Percentiles rank a stretch among this genome's conserved stretches.
These are phyloP conservation scores for Immersiella caudata DNA, from an alignment of 495 filamentous ascomycete genomes.

Conservation along the genomic window DNA sequence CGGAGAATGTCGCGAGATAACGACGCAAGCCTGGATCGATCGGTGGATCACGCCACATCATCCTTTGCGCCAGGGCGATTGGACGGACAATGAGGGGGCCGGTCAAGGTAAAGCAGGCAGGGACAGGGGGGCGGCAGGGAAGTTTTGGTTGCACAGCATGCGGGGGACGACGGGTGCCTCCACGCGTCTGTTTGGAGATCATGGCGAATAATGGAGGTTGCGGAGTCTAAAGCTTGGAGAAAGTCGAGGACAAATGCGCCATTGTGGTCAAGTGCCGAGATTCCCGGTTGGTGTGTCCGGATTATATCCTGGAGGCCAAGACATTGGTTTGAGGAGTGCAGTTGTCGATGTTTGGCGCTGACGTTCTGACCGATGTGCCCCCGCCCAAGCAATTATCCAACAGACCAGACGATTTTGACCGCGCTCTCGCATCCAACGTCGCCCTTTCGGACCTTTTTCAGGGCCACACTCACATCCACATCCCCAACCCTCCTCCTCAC, in stretches of 20 bases:
- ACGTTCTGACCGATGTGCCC: not conserved
- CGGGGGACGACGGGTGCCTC: not conserved
- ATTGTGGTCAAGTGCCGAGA: not conserved
- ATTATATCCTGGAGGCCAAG: not conserved
- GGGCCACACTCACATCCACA: constrained; percentile 16
- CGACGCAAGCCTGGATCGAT: not conserved
- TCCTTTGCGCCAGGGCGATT: not conserved
- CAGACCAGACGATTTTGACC: constrained; percentile 27
- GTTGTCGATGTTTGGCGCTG: too few relatives aligned
- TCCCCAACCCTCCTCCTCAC: constrained; percentile 18
- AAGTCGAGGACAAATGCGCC: not conserved
- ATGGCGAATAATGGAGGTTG: not conserved
- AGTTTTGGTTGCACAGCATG: not conserved
- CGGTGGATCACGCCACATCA: not conserved
- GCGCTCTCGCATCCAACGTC: constrained; percentile 33
- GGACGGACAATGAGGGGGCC: not conserved
- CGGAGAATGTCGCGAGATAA: not conserved
- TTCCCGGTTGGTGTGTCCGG: not conserved
- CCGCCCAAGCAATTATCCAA: not conserved
- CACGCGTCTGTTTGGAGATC: not conserved
- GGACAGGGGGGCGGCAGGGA: not conserved
- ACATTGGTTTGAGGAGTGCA: too few relatives aligned
- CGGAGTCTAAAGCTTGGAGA: not conserved
- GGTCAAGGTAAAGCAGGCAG: not conserved
- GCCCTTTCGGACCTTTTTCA: constrained; percentile 29